Evolutionary conservation across 345 rosid species (phyloP).

Genomic region (Erucastrum elatum): DNA sequence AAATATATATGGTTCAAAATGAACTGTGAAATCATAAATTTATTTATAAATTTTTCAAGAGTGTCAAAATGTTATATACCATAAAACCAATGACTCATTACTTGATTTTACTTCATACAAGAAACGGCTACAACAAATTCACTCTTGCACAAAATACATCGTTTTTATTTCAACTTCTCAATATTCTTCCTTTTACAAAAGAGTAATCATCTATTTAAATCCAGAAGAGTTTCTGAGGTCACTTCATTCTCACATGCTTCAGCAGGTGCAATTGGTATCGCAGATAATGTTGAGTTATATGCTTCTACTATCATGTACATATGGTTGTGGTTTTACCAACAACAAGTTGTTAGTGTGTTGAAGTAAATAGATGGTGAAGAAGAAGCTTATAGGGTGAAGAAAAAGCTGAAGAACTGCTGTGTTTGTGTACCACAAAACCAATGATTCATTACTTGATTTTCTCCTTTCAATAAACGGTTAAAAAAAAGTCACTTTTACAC

Average conservation of each 20-base stretch:
- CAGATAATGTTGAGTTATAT: too few species aligned
- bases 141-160: slow-evolving; percentile 5
- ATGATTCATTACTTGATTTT: background rate
- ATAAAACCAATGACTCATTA: background rate
- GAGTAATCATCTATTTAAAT: too few species aligned
- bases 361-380: too few species aligned
- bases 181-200: slow-evolving; percentile 2
- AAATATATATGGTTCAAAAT: background rate
- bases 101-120: background rate
- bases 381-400: too few species aligned
- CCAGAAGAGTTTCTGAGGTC: too few species aligned
- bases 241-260: too few species aligned
- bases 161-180: background rate
- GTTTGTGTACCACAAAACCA: background rate
- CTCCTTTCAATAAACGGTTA: background rate
- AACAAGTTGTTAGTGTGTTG: too few species aligned
- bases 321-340: too few species aligned
- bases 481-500: background rate
- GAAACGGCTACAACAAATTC: slow-evolving; percentile 1
- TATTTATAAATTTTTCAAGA: background rate
- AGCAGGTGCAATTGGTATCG: too few species aligned
- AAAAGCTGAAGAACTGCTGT: too few species aligned
- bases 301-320: too few species aligned
- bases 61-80: background rate
- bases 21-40: background rate